Conservation (phyloP, 495 filamentous ascomycete species). For the Penicillium argentinense region DNA sequence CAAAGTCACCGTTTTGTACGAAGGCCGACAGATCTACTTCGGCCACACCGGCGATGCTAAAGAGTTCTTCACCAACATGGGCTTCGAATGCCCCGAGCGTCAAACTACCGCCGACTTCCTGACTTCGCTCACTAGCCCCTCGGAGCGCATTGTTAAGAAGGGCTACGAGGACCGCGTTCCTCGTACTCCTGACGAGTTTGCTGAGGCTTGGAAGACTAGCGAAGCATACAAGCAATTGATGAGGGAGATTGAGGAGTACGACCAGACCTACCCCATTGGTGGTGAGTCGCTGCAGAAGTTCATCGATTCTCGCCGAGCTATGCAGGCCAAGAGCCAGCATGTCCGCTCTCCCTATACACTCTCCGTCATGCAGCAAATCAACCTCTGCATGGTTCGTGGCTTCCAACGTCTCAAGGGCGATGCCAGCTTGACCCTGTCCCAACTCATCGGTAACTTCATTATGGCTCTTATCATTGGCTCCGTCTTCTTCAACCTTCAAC, state of each 20-base stretch:
- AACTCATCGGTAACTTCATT: slow-evolving; percentile 75
- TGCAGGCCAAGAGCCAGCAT: slow-evolving; percentile 44
- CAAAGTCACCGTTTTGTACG: slow-evolving; percentile 62
- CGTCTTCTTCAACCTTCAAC: slow-evolving; percentile 79
- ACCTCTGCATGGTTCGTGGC: slow-evolving; percentile 50
- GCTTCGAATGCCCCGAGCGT: slow-evolving; percentile 61
- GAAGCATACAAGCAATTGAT: slow-evolving; percentile 49
- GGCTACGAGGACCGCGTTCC: slow-evolving; percentile 68
- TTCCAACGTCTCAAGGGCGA: slow-evolving; percentile 69
- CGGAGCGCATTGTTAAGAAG: slow-evolving; percentile 61
- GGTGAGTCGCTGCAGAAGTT: slow-evolving; percentile 42
- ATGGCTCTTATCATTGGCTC: slow-evolving; percentile 85
- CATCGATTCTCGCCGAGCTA: slow-evolving; percentile 39
- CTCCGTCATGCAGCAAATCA: slow-evolving; percentile 46
- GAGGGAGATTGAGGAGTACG: slow-evolving; percentile 55
- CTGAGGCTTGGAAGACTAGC: slow-evolving; percentile 59
- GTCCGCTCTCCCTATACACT: slow-evolving; percentile 49
- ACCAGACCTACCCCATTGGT: slow-evolving; percentile 41
- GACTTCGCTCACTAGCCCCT: slow-evolving; percentile 69
- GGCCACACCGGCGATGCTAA: slow-evolving; percentile 60
- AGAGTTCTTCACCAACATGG: slow-evolving; percentile 65
- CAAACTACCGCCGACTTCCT: slow-evolving; percentile 75
- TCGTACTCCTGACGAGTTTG: slow-evolving; percentile 71
- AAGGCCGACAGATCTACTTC: slow-evolving; percentile 68
- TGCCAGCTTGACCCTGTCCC: slow-evolving; percentile 68